Base-by-base conservation (phyloP, 768 basidiomycete genomes). In the Tulasnella sp. region DNA sequence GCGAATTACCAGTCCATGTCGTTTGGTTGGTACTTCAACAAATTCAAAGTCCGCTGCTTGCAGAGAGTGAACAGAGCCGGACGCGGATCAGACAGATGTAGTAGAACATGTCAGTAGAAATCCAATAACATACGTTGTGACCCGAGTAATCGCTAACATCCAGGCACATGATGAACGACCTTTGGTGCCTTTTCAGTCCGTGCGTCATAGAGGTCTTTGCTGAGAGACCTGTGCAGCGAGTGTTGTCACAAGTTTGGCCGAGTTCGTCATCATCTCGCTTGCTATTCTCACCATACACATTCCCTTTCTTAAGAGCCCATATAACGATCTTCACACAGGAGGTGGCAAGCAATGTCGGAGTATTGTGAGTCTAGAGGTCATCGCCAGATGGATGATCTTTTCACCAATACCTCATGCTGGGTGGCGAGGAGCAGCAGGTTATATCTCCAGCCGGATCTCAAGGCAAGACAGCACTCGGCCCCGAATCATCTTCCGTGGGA, bases 401-500 rank as follows among this genome's bases (percentile, higher is more conserved):
- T n/a, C 5, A n/a, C n/a, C 5, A 24, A n/a, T 24, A 8, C 9
- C 52, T n/a, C 52, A n/a, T 52, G 7, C 21, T 52, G 52, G 52
- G 52, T 19, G 19, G 14, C 46, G 46, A 19, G 19, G 12, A 46
- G 18, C n/a, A 52, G 52, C 52, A n/a, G n/a, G 52, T 52, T n/a
- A 52, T 24, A 52, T n/a, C 52, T 52, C 52, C n/a, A n/a, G 52
- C 52, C 52, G n/a, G 24, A 21, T 52, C 8, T 52, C 52, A 21
- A 52, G 52, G 52, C 24, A 52, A 52, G 52, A 52, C 52, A n/a
- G n/a, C 12, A 24, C 52, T 24, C 21, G 52, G 8, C n/a, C 52
- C n/a, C 52, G 52, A 36, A 42, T 72, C 71, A 75, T 34, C 36
- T 75, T 75, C 46, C 74, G 44, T 31, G 74, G 74, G 2, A 24